Evolutionary conservation across 2,329 filamentous ascomycete genomes (phyloP).

Genomic region (Pseudocercospora vitis): DNA sequence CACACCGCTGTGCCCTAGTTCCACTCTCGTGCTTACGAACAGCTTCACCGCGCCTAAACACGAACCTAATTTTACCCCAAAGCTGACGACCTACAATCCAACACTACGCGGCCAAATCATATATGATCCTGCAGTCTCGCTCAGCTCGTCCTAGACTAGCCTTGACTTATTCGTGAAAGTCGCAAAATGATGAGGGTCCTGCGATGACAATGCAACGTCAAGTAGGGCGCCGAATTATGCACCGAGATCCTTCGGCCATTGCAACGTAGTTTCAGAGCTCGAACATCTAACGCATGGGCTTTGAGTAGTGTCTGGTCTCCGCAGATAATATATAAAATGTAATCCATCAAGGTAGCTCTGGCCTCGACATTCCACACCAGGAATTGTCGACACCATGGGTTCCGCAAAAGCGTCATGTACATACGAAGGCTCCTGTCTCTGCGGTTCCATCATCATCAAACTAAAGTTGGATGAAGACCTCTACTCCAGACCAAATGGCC

Average conservation of each 20-base stretch:
- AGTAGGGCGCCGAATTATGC: background rate
- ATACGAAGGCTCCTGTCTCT: conserved; percentile 25
- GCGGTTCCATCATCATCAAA: conserved; percentile 36
- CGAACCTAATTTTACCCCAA: background rate
- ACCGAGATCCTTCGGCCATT: conserved; percentile 1
- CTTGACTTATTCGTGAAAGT: no score
- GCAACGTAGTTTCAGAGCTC: background rate
- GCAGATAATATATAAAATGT: background rate
- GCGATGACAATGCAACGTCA: background rate
- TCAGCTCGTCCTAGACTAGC: no score
- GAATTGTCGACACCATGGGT: conserved; percentile 1
- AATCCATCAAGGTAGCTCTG: background rate
- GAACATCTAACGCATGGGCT: background rate
- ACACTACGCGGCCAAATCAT: background rate
- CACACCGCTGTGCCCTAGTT: background rate
- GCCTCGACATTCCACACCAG: background rate
- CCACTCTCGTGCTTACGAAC: background rate
- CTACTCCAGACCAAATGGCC: conserved; percentile 43
- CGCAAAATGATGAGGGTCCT: background rate
- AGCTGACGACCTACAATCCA: background rate
- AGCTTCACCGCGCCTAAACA: background rate
- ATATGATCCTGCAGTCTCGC: background rate
- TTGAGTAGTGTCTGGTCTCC: background rate
- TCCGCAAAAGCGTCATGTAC: background rate
- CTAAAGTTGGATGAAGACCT: conserved; percentile 40